Evolutionary conservation across 441 rosid species (phyloP), one percentile per base, ranked within the genome.

Genomic region (Omphalea diandra): DNA sequence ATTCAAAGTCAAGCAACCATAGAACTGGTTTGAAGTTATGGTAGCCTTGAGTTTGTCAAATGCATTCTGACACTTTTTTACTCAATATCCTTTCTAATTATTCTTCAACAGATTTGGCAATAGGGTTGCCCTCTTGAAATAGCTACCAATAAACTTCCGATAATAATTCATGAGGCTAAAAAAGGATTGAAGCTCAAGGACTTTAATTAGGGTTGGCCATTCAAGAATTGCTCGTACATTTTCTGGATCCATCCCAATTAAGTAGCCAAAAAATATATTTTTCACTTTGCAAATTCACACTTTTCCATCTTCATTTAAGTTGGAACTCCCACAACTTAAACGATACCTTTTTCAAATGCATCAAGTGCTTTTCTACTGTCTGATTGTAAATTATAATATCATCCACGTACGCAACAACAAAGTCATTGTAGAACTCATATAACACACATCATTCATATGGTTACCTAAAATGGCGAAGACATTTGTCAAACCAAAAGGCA

Each of bases 251-350:
- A 47, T 47, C 43, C 5, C 12, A 3, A 2, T 41, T 18, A 29
- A 12, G 1, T 65, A 20, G 0, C 59, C 17, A 0, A 52, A 65
- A 10, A 3, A 0, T 65, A 1, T n/a, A 50, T 10, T 35, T 49
- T 0, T 2, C 0, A 0, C 9, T 4, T 7, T 2, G 14, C 5
- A 66, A 66, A 66, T 4, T 66, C 47, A 33, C 7, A 35, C 1
- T 50, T 35, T 9, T 17, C 69, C 6, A 11, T 11, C 24, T 66
- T 66, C 4, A 66, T 7, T 7, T 27, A 6, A 47, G 12, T 11
- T 47, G 6, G 9, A 17, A 0, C 9, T n/a, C 5, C 0, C 12
- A 0, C 0, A 65, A 20, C 0, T 4, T 9, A 5, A 0, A 0
- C 0, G 32, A 7, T 31, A 47, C 57, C 2, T 4, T 0, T 3